A percentile compares a stretch with the other conserved stretches of the same genome.
phyloP scores from a whole-genome alignment of 352 stramenopile genomes.

The Globisporangium cederbergense region DNA sequence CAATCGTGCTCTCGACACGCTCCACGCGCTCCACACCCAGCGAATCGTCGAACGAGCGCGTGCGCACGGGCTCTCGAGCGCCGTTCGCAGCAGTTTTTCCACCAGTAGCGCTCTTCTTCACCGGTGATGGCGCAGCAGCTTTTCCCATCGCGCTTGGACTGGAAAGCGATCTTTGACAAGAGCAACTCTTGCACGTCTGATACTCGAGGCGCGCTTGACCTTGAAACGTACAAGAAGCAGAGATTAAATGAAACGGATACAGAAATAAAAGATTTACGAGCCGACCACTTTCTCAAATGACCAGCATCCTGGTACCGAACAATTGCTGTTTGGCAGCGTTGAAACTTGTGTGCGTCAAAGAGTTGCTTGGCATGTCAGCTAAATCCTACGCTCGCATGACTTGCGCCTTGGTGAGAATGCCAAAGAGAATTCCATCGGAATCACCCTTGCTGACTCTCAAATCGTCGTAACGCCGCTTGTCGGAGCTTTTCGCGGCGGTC shows the following conservation, averaged over 20 bases:
- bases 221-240: slow-evolving; percentile 4
- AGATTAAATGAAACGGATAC: neutral
- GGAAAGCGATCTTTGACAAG: slow-evolving; percentile 4
- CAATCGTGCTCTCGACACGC: slow-evolving; percentile 59
- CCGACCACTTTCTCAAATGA: neutral
- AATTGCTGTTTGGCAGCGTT: neutral
- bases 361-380: neutral
- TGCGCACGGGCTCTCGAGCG: slow-evolving; percentile 15
- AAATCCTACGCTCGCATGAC: neutral
- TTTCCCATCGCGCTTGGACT: slow-evolving; percentile 30
- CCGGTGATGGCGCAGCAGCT: slow-evolving; percentile 19
- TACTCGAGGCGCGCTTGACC: slow-evolving; percentile 1
- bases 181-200: slow-evolving; percentile 12
- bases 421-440: neutral
- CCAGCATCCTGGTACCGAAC: neutral
- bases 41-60: slow-evolving; percentile 24
- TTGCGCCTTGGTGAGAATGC: slow-evolving; percentile 5
- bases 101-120: slow-evolving; percentile 21
- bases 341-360: neutral
- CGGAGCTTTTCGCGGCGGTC: slow-evolving; percentile 70
- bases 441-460: slow-evolving; percentile 30
- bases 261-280: neutral
- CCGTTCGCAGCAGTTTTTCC: neutral
- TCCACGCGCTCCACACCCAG: slow-evolving; percentile 23
- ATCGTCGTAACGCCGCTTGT: slow-evolving; percentile 51